These are phyloP conservation scores for Achlya hypogyna DNA, from an alignment of 352 stramenopile species.

Conservation along the genomic window DNA sequence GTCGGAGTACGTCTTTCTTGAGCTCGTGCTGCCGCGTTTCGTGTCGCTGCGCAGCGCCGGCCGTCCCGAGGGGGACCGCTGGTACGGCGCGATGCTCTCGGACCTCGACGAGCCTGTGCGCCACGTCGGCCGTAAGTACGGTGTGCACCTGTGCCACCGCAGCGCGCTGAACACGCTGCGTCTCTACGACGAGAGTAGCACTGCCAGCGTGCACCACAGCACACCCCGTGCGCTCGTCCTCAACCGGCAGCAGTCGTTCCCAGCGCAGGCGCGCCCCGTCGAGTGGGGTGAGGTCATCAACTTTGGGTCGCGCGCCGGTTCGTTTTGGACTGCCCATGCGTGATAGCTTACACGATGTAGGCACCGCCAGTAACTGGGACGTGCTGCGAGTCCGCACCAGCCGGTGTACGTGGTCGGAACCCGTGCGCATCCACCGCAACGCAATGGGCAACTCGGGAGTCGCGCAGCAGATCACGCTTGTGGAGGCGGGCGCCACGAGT, in stretches of 20 bases:
- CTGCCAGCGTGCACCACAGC: conserved; percentile 70
- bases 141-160: conserved; percentile 79
- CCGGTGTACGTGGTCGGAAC: conserved; percentile 71
- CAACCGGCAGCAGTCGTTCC: conserved; percentile 67
- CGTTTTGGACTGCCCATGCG: background rate
- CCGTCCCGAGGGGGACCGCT: conserved; percentile 70
- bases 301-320: conserved; percentile 3
- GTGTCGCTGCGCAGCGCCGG: conserved; percentile 77
- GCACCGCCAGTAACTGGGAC: conserved; percentile 55
- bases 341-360: conserved; percentile 58
- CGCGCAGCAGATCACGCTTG: conserved; percentile 73
- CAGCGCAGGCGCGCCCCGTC: conserved; percentile 68
- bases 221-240: conserved; percentile 63
- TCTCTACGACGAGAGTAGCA: conserved; percentile 80
- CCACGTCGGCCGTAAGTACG: conserved; percentile 48
- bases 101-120: conserved; percentile 50
- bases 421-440: conserved; percentile 79
- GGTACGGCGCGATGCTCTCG: conserved; percentile 61
- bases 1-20: conserved; percentile 78
- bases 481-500: conserved; percentile 55
- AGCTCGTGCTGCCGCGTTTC: conserved; percentile 71
- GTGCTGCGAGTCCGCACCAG: conserved; percentile 69
- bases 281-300: conserved; percentile 63
- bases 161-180: conserved; percentile 83
- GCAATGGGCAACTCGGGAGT: conserved; percentile 84